These are phyloP conservation scores for Coemansia sp. DNA, from an alignment of 192 early-diverging fungal species.

Conservation along the genomic window DNA sequence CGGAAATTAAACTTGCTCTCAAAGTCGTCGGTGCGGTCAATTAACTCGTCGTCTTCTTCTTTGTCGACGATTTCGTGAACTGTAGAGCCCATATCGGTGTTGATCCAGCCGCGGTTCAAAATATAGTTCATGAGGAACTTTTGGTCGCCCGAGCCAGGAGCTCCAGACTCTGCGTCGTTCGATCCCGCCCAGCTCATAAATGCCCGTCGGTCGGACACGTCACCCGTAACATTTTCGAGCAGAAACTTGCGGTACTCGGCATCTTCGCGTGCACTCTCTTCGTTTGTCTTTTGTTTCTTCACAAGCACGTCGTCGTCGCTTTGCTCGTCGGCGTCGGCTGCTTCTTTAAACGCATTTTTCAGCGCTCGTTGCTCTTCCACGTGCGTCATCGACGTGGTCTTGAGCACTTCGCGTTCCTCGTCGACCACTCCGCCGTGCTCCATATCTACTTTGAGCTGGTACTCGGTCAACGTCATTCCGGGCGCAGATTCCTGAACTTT, in stretches of 20 bases:
- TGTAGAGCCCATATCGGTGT: constrained; percentile 60
- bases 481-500: constrained; percentile 6
- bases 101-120: constrained; percentile 85
- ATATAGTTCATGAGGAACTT: constrained; percentile 89
- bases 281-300: constrained; percentile 69
- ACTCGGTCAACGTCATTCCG: constrained; percentile 77
- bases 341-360: constrained; percentile 72
- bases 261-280: constrained; percentile 79
- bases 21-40: constrained; percentile 81
- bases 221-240: constrained; percentile 68
- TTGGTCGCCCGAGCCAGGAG: constrained; percentile 48
- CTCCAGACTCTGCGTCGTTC: constrained; percentile 10
- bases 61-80: constrained; percentile 65
- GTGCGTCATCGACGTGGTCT: constrained; percentile 57
- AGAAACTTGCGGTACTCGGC: constrained; percentile 88
- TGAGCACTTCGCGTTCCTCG: constrained; percentile 28
- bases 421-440: constrained; percentile 57
- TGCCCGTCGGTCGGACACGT: constrained; percentile 15
- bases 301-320: constrained; percentile 74
- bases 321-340: constrained; percentile 50
- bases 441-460: constrained; percentile 67
- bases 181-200: constrained; percentile 38
- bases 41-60: constrained; percentile 72
- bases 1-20: constrained; percentile 93
- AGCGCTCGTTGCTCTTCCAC: constrained; percentile 83